Evolutionary conservation across 352 stramenopile genomes (phyloP).

Genomic region (Phytophthora vignae): DNA sequence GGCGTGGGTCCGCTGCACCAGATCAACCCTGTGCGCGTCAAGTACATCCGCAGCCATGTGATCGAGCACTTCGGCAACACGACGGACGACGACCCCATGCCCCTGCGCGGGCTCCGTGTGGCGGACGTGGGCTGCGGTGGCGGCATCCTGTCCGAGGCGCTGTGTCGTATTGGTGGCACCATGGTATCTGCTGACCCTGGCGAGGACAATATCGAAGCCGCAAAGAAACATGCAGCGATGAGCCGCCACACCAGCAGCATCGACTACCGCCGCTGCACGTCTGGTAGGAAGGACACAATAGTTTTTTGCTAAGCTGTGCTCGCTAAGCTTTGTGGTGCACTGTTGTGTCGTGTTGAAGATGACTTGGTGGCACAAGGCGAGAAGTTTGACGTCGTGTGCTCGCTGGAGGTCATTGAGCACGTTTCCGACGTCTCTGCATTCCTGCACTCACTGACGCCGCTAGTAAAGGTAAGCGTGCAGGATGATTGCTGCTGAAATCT

Average conservation of each 20-base stretch:
- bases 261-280: slow-evolving; percentile 85
- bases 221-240: slow-evolving; percentile 64
- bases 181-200: slow-evolving; percentile 83
- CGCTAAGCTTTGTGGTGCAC: slow-evolving; percentile 15
- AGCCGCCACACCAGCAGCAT: slow-evolving; percentile 68
- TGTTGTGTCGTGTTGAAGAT: slow-evolving; percentile 40
- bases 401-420: slow-evolving; percentile 88
- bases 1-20: slow-evolving; percentile 83
- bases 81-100: slow-evolving; percentile 54
- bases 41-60: slow-evolving; percentile 81
- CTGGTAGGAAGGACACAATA: slow-evolving; percentile 39
- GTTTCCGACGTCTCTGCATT: slow-evolving; percentile 77
- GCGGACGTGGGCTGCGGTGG: slow-evolving; percentile 84
- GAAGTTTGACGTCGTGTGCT: slow-evolving; percentile 87
- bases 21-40: slow-evolving; percentile 85
- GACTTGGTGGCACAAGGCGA: slow-evolving; percentile 74
- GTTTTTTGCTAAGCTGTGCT: not conserved
- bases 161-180: slow-evolving; percentile 77
- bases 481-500: not conserved
- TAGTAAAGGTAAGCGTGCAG: slow-evolving; percentile 71
- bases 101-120: slow-evolving; percentile 63
- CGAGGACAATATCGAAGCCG: slow-evolving; percentile 73
- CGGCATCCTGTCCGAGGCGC: slow-evolving; percentile 84
- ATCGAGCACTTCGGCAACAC: slow-evolving; percentile 72
- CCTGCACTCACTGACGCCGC: slow-evolving; percentile 74